phyloP scores from a whole-genome alignment of 2,329 filamentous ascomycete genomes.

The Fusarium nurragi region DNA sequence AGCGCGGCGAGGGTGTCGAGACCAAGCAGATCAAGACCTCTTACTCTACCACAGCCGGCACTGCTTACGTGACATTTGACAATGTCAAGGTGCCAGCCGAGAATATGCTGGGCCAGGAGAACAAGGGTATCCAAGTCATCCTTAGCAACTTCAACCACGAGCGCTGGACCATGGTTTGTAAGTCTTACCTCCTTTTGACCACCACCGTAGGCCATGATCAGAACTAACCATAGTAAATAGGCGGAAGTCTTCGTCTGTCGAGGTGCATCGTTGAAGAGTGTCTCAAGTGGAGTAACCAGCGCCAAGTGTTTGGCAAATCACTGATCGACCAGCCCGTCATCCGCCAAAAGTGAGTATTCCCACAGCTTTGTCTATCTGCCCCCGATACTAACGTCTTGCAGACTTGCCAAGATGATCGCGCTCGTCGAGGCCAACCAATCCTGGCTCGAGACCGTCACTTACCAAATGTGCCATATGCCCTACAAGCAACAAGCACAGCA shows the following conservation, averaged over 20 bases:
- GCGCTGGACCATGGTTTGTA: slow-evolving; percentile 78
- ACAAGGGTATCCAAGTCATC: slow-evolving; percentile 87
- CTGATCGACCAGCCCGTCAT: slow-evolving; percentile 87
- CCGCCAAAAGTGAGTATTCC: slow-evolving; percentile 71
- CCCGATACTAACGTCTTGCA: slow-evolving; percentile 42
- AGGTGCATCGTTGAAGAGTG: slow-evolving; percentile 82
- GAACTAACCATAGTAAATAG: slow-evolving; percentile 40
- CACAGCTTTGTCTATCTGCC: background rate
- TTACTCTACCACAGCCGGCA: slow-evolving; percentile 82
- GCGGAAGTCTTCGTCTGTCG: slow-evolving; percentile 69
- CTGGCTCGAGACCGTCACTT: slow-evolving; percentile 85
- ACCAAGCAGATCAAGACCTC: slow-evolving; percentile 82
- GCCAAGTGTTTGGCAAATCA: slow-evolving; percentile 83
- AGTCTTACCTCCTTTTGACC: slow-evolving; percentile 39
- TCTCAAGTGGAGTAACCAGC: slow-evolving; percentile 88
- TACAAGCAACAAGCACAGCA: slow-evolving; percentile 79
- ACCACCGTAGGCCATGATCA: background rate
- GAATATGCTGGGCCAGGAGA: slow-evolving; percentile 81
- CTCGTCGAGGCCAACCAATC: slow-evolving; percentile 83
- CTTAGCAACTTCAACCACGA: slow-evolving; percentile 91
- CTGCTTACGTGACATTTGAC: slow-evolving; percentile 82
- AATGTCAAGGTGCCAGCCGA: slow-evolving; percentile 85
- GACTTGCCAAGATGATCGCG: slow-evolving; percentile 86
- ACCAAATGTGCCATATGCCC: slow-evolving; percentile 88
- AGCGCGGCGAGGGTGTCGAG: slow-evolving; percentile 77